Conservation (phyloP, 139 green algal species). For the Chlorella sp. region DNA sequence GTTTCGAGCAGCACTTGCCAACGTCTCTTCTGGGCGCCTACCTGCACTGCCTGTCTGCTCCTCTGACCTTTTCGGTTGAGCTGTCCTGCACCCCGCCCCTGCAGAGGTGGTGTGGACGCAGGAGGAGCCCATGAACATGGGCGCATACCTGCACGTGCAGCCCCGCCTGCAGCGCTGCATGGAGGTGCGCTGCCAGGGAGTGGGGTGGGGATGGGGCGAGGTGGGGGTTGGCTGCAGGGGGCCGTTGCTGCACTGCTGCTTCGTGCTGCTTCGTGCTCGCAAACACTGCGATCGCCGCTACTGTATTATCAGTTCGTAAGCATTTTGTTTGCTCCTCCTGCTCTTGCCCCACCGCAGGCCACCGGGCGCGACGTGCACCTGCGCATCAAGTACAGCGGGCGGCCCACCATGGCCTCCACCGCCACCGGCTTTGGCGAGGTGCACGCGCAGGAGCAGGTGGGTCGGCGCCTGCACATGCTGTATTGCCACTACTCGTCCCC, state of each 20-base stretch:
- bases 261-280: too few species aligned
- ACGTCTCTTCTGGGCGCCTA: too few species aligned
- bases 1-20: too few species aligned
- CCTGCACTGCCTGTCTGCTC: too few species aligned
- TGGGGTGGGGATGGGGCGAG: too few species aligned
- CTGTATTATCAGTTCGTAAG: too few species aligned
- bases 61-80: too few species aligned
- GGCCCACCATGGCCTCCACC: slow-evolving; percentile 74
- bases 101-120: slow-evolving; percentile 90
- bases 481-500: not conserved
- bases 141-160: slow-evolving; percentile 89
- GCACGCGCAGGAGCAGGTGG: slow-evolving; percentile 84
- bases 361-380: slow-evolving; percentile 26
- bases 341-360: not conserved
- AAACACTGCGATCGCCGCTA: too few species aligned
- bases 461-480: not conserved
- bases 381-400: slow-evolving; percentile 78
- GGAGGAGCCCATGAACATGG: slow-evolving; percentile 99
- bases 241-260: not conserved
- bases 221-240: not conserved
- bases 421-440: slow-evolving; percentile 90
- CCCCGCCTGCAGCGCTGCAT: slow-evolving; percentile 88
- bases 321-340: not conserved
- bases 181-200: slow-evolving; percentile 15
- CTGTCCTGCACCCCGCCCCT: not conserved